Evolutionary conservation across 345 rosid genomes (phyloP).

Genomic region (Psidium guajava): DNA sequence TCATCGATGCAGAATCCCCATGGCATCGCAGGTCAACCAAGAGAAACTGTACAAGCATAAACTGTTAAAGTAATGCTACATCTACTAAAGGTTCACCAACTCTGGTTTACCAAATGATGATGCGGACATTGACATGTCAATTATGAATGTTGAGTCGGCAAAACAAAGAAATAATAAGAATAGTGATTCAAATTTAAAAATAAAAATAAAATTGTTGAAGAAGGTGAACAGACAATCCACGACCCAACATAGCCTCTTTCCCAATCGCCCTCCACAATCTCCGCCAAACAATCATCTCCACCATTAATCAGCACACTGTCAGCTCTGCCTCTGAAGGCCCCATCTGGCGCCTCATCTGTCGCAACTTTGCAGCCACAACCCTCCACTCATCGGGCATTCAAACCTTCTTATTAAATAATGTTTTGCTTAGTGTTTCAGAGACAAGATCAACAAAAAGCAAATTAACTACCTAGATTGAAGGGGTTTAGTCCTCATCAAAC

Average conservation of each 20-base stretch:
- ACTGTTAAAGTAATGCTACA: not conserved
- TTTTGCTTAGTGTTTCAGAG: not conserved
- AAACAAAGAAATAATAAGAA: not conserved
- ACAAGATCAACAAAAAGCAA: not conserved
- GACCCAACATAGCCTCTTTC: not conserved
- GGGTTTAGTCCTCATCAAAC: not conserved
- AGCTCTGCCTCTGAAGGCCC: not conserved
- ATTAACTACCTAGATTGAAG: not conserved
- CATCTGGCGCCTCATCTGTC: not conserved
- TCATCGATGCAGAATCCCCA: conserved; percentile 78
- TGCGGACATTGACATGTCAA: not conserved
- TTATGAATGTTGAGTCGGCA: not conserved
- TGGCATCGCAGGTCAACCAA: conserved; percentile 89
- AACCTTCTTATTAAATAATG: not conserved
- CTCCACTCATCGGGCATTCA: not conserved
- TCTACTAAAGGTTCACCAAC: not conserved
- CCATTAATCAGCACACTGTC: not conserved
- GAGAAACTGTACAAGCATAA: conserved; percentile 49
- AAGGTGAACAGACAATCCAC: not conserved
- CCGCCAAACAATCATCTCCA: not conserved
- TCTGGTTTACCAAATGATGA: not conserved
- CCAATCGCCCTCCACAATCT: not conserved
- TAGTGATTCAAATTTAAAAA: not conserved
- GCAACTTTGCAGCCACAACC: not conserved
- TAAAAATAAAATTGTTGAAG: not conserved